Base-by-base conservation (phyloP, 805 yeast genomes). In the Ascoidea tarda region DNA sequence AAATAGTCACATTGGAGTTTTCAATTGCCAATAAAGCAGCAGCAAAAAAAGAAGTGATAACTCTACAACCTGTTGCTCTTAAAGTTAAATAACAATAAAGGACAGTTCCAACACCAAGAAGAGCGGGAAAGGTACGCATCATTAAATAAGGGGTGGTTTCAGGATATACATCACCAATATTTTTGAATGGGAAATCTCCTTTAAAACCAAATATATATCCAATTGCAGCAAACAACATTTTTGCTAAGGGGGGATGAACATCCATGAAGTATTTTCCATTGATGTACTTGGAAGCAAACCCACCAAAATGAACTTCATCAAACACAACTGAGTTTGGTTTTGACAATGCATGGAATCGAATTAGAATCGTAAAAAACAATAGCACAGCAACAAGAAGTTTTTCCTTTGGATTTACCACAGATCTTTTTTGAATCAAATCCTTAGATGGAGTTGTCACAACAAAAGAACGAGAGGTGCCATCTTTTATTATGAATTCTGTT, bases 251-350 rank as follows among this genome's bases (percentile, higher is more conserved):
- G 6, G 95, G 95, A 62, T 84, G 86, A 48, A 79, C 83, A 64
- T 82, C 90, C 77, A 84, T 74, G 66, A 84, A 84, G 62, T 72
- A 84, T 16, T 66, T 66, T 16, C 87, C 86, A 51, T 69, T 66
- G 52, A 81, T 74, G 69, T 89, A 93, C 67, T 86, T 81, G 54
- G 83, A 76, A 38, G 96, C 96, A 69, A 91, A 93, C n/a, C 95
- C 95, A 53, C 99, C 99, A 62, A 93, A 93, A 67, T 87, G 95
- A 32, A 56, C 58, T 48, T 91, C 99, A 66, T 89, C 96, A 59
- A 87, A 87, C 10, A 91, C 96, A 45, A 89, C 95, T 33, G 90
- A 79, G 60, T 80, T 68, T 46, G 99, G 99, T 56, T 69, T 63
- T 32, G 76, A 70, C 54, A 93, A 70, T 52, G 75, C 70, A 58